These are phyloP conservation scores for Dissophora globulifera DNA, from an alignment of 192 early-diverging fungal species.

Conservation along the genomic window DNA sequence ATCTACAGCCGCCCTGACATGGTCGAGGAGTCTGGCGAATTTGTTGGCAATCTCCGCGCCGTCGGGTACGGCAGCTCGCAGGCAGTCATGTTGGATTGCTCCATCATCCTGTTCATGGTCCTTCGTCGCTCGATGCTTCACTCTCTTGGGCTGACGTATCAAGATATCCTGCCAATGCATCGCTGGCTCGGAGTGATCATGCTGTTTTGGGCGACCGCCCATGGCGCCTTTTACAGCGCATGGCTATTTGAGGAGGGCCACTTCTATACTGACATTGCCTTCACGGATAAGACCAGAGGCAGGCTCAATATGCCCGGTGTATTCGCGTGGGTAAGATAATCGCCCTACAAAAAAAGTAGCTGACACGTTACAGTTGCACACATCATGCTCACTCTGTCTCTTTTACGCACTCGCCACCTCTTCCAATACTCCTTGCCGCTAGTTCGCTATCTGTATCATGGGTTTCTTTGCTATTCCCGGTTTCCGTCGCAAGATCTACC, in stretches of 20 bases:
- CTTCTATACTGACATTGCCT: slow-evolving; percentile 25
- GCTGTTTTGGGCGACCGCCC: slow-evolving; percentile 32
- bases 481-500: slow-evolving; percentile 39
- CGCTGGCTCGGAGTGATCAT: slow-evolving; percentile 45
- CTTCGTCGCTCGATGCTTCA: slow-evolving; percentile 45
- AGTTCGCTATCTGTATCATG: slow-evolving; percentile 29
- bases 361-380: too few relatives aligned
- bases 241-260: slow-evolving; percentile 14
- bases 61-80: slow-evolving; percentile 38
- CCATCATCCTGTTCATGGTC: slow-evolving; percentile 49
- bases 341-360: background rate
- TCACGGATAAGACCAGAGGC: slow-evolving; percentile 39
- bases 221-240: slow-evolving; percentile 21
- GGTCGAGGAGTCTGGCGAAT: background rate
- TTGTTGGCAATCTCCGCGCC: slow-evolving; percentile 1
- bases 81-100: slow-evolving; percentile 38
- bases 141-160: slow-evolving; percentile 38
- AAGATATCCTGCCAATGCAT: slow-evolving; percentile 39
- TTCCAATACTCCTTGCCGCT: too few relatives aligned
- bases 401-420: too few relatives aligned
- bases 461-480: slow-evolving; percentile 30
- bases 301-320: slow-evolving; percentile 50
- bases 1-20: background rate
- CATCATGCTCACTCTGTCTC: too few relatives aligned
- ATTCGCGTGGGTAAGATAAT: slow-evolving; percentile 47